Evolutionary conservation across 2,329 filamentous ascomycete species (phyloP).

Genomic region (Fusarium torulosum): DNA sequence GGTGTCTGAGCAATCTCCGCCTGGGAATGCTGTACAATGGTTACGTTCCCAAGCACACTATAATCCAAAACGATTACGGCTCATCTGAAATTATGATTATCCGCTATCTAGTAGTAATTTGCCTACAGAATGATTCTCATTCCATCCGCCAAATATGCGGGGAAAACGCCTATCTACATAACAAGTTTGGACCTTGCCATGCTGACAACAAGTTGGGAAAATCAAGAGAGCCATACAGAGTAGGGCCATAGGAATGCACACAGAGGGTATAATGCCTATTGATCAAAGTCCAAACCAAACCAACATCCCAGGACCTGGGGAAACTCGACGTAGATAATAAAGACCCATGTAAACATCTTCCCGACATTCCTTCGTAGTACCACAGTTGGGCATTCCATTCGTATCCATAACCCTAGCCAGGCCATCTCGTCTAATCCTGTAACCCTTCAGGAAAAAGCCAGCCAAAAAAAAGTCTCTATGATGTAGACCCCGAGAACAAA

Average conservation of each 20-base stretch:
- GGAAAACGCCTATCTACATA: constrained; percentile 21
- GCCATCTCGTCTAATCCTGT: constrained; percentile 42
- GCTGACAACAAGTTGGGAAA: constrained; percentile 13
- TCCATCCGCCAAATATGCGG: constrained; percentile 13
- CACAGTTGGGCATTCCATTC: constrained; percentile 37
- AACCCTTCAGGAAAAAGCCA: constrained; percentile 21
- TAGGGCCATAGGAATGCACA: constrained; percentile 45
- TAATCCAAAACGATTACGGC: neutral
- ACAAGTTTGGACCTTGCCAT: constrained; percentile 2
- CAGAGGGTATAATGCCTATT: constrained; percentile 52
- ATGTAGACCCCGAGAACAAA: constrained; percentile 26
- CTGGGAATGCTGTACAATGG: constrained; percentile 27
- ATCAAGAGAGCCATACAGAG: constrained; percentile 20
- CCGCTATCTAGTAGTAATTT: constrained; percentile 26
- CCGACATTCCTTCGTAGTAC: constrained; percentile 34
- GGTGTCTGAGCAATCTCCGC: constrained; percentile 7
- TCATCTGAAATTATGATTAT: constrained; percentile 41
- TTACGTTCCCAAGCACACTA: constrained; percentile 4
- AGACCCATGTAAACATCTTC: constrained; percentile 20
- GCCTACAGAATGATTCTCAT: constrained; percentile 27
- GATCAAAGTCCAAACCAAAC: constrained; percentile 42
- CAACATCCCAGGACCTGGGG: constrained; percentile 31
- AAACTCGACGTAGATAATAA: constrained; percentile 28
- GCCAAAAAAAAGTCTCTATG: constrained; percentile 39
- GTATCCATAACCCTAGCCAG: constrained; percentile 30